phyloP scores from a whole-genome alignment of 1,284 basidiomycete genomes.

The Coniferiporia sulphurascens region DNA sequence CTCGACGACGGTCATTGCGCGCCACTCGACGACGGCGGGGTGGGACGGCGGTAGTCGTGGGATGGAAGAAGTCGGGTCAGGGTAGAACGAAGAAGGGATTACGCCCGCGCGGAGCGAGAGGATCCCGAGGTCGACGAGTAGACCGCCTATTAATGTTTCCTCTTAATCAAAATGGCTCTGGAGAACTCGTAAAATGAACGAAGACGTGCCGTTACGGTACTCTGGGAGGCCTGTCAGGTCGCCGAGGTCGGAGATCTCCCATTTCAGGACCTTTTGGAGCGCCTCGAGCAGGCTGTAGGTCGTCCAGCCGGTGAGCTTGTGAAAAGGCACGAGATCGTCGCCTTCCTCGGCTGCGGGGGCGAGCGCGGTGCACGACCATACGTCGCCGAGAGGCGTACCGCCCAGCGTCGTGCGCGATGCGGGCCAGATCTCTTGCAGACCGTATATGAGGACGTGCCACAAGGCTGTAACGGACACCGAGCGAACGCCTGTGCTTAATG shows the following conservation, averaged over 20 bases:
- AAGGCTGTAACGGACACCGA: conserved; percentile 62
- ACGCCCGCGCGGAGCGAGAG: conserved; percentile 53
- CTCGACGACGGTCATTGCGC: conserved; percentile 89
- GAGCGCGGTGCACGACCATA: conserved; percentile 77
- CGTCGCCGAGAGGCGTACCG: conserved; percentile 77
- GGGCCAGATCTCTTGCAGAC: conserved; percentile 88
- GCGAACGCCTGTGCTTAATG: conserved; percentile 33
- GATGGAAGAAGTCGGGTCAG: conserved; percentile 46
- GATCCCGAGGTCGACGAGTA: conserved; percentile 82
- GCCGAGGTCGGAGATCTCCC: conserved; percentile 72
- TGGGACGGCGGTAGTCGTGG: conserved; percentile 69
- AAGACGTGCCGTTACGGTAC: conserved; percentile 74
- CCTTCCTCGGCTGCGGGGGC: conserved; percentile 36
- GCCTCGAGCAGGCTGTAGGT: conserved; percentile 86
- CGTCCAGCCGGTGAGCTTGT: conserved; percentile 93
- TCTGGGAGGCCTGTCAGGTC: conserved; percentile 83
- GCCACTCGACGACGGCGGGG: conserved; percentile 92
- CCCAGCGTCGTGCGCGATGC: conserved; percentile 64
- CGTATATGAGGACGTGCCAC: conserved; percentile 81
- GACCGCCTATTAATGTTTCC: conserved; percentile 54
- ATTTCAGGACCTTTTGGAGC: conserved; percentile 70
- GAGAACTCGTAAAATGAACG: not conserved
- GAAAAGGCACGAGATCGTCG: conserved; percentile 84
- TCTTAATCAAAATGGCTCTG: not conserved
- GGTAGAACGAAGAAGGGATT: conserved; percentile 38